Evolutionary conservation across 495 filamentous ascomycete species (phyloP).

Genomic region (Trichoderma asperelloides): DNA sequence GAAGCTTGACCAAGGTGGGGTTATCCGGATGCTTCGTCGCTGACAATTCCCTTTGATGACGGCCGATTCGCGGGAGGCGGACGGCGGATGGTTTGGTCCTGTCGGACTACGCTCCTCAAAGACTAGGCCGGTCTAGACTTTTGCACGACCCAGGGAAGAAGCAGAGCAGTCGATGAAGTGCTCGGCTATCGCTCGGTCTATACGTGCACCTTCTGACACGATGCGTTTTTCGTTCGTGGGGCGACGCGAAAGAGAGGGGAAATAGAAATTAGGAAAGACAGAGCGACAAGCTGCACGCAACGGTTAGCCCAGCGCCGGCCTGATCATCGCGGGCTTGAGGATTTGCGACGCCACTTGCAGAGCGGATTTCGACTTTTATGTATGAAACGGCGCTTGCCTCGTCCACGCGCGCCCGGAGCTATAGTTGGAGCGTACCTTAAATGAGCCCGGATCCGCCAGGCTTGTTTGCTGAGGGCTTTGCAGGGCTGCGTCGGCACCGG

Average conservation of each 20-base stretch:
- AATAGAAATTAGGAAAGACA: background rate
- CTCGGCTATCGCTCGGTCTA: constrained; percentile 4
- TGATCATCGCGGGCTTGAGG: background rate
- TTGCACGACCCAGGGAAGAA: background rate
- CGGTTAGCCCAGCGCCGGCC: background rate
- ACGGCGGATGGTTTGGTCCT: constrained; percentile 6
- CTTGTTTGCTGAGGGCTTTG: background rate
- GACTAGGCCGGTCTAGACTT: constrained; percentile 3
- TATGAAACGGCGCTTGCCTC: constrained; percentile 3
- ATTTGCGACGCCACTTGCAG: background rate
- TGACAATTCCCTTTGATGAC: background rate
- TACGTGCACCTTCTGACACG: background rate
- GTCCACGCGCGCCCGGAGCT: background rate
- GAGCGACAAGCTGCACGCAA: background rate
- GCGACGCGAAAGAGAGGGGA: background rate
- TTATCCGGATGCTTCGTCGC: constrained; percentile 2
- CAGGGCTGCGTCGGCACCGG: too few relatives aligned
- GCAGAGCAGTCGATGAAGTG: background rate
- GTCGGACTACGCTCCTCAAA: background rate
- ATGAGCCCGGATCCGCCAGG: background rate
- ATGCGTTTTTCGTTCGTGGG: background rate
- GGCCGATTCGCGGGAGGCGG: constrained; percentile 6
- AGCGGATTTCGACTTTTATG: background rate
- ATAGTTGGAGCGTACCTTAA: background rate
- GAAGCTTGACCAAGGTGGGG: constrained; percentile 2